Evolutionary conservation across 2,329 filamentous ascomycete species (phyloP).

Genomic region (Metarhizium robertsii): DNA sequence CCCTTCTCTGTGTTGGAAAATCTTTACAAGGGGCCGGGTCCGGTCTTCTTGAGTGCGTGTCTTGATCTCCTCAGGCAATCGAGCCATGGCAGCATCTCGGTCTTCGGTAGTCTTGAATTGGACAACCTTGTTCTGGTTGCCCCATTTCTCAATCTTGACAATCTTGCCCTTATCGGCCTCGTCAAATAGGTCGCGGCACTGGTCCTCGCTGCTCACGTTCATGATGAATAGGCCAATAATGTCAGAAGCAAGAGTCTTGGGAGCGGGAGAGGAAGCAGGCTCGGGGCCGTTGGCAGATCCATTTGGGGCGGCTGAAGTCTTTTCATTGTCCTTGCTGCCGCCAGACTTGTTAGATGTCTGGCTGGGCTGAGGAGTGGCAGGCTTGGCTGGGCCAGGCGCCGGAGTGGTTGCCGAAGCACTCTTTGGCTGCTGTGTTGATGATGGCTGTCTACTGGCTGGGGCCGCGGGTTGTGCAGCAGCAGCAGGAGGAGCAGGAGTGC

Average conservation of each 20-base stretch:
- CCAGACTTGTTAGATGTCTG: conserved; percentile 29
- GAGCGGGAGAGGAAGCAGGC: conserved; percentile 45
- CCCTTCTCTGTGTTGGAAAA: conserved; percentile 63
- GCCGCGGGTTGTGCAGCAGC: conserved; percentile 26
- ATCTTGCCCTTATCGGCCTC: conserved; percentile 81
- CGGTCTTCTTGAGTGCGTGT: conserved; percentile 62
- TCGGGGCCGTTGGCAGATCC: conserved; percentile 44
- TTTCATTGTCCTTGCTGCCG: conserved; percentile 47
- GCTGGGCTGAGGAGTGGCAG: conserved; percentile 39
- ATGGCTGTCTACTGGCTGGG: conserved; percentile 25
- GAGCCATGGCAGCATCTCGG: conserved; percentile 68
- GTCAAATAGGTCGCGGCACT: conserved; percentile 70
- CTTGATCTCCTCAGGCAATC: conserved; percentile 68
- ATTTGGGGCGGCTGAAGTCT: conserved; percentile 39
- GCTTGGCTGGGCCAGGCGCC: conserved; percentile 25
- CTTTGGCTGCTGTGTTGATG: conserved; percentile 32
- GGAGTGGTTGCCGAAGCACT: conserved; percentile 27
- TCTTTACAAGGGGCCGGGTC: conserved; percentile 71
- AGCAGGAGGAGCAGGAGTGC: conserved; percentile 26
- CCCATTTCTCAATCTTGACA: conserved; percentile 67
- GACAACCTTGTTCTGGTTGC: conserved; percentile 72
- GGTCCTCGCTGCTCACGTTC: conserved; percentile 75
- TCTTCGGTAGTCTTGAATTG: conserved; percentile 75
- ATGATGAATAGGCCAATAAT: conserved; percentile 85
- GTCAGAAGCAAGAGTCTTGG: conserved; percentile 52